Evolutionary conservation across 805 yeast genomes (phyloP).

Genomic region (Yamadazyma scolyti): DNA sequence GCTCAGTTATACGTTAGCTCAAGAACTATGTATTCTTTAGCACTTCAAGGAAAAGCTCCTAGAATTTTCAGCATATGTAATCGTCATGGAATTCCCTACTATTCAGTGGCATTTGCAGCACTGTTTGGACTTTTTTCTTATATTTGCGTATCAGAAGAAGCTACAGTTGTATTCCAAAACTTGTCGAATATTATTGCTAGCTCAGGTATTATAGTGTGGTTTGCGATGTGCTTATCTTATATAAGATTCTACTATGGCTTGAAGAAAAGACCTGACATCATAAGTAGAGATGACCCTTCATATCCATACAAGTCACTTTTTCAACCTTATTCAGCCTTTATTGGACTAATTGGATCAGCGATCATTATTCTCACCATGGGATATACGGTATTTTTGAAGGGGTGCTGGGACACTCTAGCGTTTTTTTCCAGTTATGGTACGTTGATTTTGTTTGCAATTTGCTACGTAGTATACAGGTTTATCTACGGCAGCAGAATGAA

Average conservation of each 20-base stretch:
- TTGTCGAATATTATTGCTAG: slow-evolving; percentile 67
- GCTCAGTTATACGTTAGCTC: slow-evolving; percentile 43
- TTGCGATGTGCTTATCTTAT: slow-evolving; percentile 63
- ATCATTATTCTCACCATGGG: slow-evolving; percentile 57
- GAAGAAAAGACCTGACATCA: slow-evolving; percentile 58
- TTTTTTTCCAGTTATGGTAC: slow-evolving; percentile 68
- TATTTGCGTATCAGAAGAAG: slow-evolving; percentile 52
- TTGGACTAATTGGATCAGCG: slow-evolving; percentile 56
- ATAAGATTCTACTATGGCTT: slow-evolving; percentile 63
- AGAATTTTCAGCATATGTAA: slow-evolving; percentile 56
- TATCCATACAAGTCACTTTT: slow-evolving; percentile 69
- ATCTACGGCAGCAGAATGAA: slow-evolving; percentile 62
- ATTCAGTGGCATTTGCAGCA: slow-evolving; percentile 63
- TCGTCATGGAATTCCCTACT: slow-evolving; percentile 66
- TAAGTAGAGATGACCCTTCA: slow-evolving; percentile 56
- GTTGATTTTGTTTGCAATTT: slow-evolving; percentile 46
- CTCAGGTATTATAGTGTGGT: slow-evolving; percentile 78
- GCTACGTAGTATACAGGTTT: slow-evolving; percentile 54
- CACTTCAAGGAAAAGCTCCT: slow-evolving; percentile 58
- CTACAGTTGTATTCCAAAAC: slow-evolving; percentile 63
- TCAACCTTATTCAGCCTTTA: slow-evolving; percentile 65
- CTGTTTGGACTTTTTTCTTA: slow-evolving; percentile 58
- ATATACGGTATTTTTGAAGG: slow-evolving; percentile 54
- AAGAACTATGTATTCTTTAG: slow-evolving; percentile 38
- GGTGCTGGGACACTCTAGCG: slow-evolving; percentile 56